Base-by-base conservation (phyloP, 1,139 yeast species). In the Nakaseomyces nivariensis region DNA sequence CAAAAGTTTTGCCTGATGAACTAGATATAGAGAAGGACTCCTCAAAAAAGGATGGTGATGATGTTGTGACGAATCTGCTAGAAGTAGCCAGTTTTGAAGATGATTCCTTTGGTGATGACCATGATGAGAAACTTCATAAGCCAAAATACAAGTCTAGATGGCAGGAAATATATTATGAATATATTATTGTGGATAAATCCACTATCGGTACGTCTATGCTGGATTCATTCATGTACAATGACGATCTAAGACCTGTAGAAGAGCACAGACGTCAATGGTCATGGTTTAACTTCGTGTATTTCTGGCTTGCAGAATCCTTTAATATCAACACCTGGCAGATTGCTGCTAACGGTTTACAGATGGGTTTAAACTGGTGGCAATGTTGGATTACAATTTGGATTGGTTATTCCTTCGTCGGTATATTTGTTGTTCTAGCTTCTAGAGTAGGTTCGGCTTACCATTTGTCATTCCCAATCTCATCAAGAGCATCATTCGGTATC, bases 291-390 rank as follows among this genome's bases (percentile, higher is more conserved):
- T 87, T 71, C 63, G 81, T 82, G 8, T 81, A 78, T 54, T 85
- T 85, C 60, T 87, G 96, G 96, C 68, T 86, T 51, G 89, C 95
- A 1, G 96, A 86, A 63, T 80, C 94, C 27, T 85, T 88, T 70
- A 87, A 87, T 66, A 81, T 88, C 59, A 86, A 85, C 63, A 86
- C 96, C 9, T 87, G 94, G 90, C 90, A 85, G 70, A 86, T 88
- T 60, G 95, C 95, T 5, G 81, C 92, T 4, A 83, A 94, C 0
- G 94, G 95, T 56, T 82, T 83, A 52, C 72, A 72, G 49, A 75
- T 77, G 41, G 92, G 92, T 6, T 71, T 87, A 68, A 78, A 82
- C 17, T 86, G 95, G 95, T 87, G 95, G 94, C 89, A 81, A 65
- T 81, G 85, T 13, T 87, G 95, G 95, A 64, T 86, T 34, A 77